A percentile compares a stretch with the other conserved stretches of the same genome.
Evolutionary conservation across 2,329 filamentous ascomycete species (phyloP).

Genomic region (Cytospora paraplurivora): DNA sequence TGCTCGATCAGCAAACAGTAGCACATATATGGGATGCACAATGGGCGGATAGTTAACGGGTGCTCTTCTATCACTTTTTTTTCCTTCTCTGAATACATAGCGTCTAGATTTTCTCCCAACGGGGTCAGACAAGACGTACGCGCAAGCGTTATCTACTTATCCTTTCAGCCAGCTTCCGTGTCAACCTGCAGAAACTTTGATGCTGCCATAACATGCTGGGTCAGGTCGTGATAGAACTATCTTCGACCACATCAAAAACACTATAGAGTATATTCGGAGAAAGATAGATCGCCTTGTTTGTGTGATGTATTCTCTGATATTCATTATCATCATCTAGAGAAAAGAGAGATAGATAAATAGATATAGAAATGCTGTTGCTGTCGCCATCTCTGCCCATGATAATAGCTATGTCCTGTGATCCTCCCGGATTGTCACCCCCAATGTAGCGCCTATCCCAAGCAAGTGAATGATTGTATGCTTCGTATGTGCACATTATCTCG

Average conservation of each 20-base stretch:
- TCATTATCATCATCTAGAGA: constrained; percentile 26
- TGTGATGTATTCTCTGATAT: constrained; percentile 2
- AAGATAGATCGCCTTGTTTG: neutral
- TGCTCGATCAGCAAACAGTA: constrained; percentile 2
- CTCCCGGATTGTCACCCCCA: neutral
- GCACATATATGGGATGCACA: neutral
- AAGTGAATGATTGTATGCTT: constrained; percentile 19
- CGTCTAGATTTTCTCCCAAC: neutral
- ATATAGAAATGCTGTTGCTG: neutral
- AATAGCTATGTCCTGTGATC: constrained; percentile 8
- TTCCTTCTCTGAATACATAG: neutral
- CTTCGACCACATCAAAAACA: neutral
- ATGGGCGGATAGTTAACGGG: neutral
- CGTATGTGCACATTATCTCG: constrained; percentile 17
- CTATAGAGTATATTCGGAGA: neutral
- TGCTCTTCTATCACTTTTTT: neutral
- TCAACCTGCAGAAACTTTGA: neutral
- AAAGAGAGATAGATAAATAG: constrained; percentile 5
- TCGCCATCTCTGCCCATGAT: constrained; percentile 6
- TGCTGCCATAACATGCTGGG: neutral
- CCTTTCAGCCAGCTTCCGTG: neutral
- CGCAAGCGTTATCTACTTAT: neutral
- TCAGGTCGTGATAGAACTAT: neutral
- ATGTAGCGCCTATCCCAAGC: neutral
- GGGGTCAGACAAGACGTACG: neutral